Conservation (phyloP, 2,329 filamentous ascomycete genomes). For the Nigrospora sphaerica region DNA sequence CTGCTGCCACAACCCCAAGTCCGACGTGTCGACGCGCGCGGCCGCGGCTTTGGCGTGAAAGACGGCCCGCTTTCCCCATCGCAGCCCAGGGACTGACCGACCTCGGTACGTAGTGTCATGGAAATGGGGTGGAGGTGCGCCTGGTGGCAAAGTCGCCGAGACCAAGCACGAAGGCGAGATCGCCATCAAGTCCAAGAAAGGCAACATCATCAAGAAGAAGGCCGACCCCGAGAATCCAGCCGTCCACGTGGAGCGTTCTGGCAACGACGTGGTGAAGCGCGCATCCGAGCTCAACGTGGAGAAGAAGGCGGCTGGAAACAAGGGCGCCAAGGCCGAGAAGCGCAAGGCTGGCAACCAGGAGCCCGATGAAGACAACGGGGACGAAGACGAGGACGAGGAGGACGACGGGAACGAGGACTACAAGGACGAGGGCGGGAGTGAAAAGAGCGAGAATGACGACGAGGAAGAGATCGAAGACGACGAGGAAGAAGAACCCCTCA, state of each 20-base stretch:
- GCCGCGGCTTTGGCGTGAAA: neutral
- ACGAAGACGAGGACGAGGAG: neutral
- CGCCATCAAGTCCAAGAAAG: slow-evolving; percentile 51
- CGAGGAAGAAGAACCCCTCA: slow-evolving; percentile 4
- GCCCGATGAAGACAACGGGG: neutral
- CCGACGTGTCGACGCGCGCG: neutral
- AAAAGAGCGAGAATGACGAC: slow-evolving; percentile 9
- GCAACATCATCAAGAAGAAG: slow-evolving; percentile 59
- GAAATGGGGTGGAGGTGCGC: slow-evolving; percentile 50
- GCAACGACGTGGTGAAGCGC: slow-evolving; percentile 59
- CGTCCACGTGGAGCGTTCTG: slow-evolving; percentile 48
- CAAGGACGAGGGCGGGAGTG: too few relatives aligned
- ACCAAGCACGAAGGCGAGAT: slow-evolving; percentile 51
- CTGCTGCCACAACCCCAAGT: neutral
- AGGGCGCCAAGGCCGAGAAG: slow-evolving; percentile 17
- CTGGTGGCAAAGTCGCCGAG: slow-evolving; percentile 55
- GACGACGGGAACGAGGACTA: too few relatives aligned
- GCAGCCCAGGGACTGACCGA: neutral
- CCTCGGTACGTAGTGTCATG: slow-evolving; percentile 44
- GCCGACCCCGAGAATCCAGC: slow-evolving; percentile 54
- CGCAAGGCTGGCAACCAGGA: slow-evolving; percentile 11
- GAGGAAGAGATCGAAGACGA: neutral
- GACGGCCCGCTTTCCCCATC: neutral
- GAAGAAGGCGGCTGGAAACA: slow-evolving; percentile 26
- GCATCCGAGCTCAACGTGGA: slow-evolving; percentile 54